Evolutionary conservation across 805 yeast species (phyloP).

Genomic region (Nakazawaea sp.): DNA sequence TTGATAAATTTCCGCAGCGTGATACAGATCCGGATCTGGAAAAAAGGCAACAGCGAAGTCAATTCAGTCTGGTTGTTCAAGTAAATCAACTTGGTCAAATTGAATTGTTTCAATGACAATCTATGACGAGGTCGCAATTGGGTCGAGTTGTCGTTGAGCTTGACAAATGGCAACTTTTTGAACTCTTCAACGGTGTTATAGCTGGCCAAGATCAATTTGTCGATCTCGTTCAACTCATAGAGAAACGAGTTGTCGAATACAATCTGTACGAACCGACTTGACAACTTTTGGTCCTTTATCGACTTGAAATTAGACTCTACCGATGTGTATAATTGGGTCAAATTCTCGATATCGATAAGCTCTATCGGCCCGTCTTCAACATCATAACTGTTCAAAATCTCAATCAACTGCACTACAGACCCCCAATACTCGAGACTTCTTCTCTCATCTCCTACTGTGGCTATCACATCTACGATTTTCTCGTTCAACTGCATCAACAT

Average conservation of each 20-base stretch:
- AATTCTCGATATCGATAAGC: slow-evolving; percentile 37
- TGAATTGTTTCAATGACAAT: slow-evolving; percentile 1
- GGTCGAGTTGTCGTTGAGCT: neutral
- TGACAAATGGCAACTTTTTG: slow-evolving; percentile 10
- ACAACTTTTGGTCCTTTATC: neutral
- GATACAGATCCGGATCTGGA: slow-evolving; percentile 2
- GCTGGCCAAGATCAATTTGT: slow-evolving; percentile 16
- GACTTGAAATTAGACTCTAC: neutral
- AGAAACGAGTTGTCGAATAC: slow-evolving; percentile 59
- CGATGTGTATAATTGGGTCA: slow-evolving; percentile 14
- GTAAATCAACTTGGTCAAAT: slow-evolving; percentile 1
- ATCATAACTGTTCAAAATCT: slow-evolving; percentile 30
- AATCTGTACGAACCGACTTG: slow-evolving; percentile 24
- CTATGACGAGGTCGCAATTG: neutral
- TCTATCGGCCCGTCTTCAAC: slow-evolving; percentile 29
- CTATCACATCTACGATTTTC: slow-evolving; percentile 22
- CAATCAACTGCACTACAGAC: slow-evolving; percentile 32
- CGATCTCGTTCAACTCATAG: slow-evolving; percentile 53
- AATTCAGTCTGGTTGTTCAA: neutral
- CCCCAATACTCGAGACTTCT: slow-evolving; percentile 27
- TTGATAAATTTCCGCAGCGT: neutral
- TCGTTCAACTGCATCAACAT: slow-evolving; percentile 29
- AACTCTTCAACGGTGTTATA: neutral
- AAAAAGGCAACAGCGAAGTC: neutral
- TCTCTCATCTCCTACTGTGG: slow-evolving; percentile 14